Evolutionary conservation across 129 eudicot genomes (phyloP).

Genomic region (Lactuca saligna): DNA sequence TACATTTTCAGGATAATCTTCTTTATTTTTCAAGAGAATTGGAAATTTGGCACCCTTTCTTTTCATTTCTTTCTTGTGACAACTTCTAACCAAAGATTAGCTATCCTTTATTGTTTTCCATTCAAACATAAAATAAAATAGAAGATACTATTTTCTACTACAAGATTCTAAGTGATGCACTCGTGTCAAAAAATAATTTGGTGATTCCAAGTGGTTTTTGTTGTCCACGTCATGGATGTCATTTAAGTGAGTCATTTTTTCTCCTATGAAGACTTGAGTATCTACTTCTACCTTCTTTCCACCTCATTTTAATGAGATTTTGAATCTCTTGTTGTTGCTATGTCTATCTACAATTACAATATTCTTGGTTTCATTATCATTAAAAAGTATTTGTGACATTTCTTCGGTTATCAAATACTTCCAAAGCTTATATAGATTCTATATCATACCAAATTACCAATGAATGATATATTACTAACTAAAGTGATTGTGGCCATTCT

Average conservation of each 20-base stretch:
- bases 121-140: neutral
- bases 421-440: neutral
- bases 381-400: neutral
- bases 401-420: neutral
- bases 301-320: too few species aligned
- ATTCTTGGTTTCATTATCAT: neutral
- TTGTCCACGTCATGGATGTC: too few species aligned
- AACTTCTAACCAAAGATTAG: neutral
- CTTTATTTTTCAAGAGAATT: neutral
- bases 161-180: too few species aligned
- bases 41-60: neutral
- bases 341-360: neutral
- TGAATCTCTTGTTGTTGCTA: too few species aligned
- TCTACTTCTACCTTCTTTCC: too few species aligned
- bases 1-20: slow-evolving; percentile 28
- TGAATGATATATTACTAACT: slow-evolving; percentile 8
- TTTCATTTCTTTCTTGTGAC: neutral
- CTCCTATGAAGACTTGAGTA: too few species aligned
- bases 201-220: too few species aligned
- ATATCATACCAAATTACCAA: neutral
- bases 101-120: neutral
- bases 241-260: too few species aligned
- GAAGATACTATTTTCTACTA: neutral
- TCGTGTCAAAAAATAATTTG: too few species aligned
- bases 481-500: slow-evolving; percentile 13